Evolutionary conservation across 495 filamentous ascomycete species (phyloP).

Genomic region (Xylaria acuta): DNA sequence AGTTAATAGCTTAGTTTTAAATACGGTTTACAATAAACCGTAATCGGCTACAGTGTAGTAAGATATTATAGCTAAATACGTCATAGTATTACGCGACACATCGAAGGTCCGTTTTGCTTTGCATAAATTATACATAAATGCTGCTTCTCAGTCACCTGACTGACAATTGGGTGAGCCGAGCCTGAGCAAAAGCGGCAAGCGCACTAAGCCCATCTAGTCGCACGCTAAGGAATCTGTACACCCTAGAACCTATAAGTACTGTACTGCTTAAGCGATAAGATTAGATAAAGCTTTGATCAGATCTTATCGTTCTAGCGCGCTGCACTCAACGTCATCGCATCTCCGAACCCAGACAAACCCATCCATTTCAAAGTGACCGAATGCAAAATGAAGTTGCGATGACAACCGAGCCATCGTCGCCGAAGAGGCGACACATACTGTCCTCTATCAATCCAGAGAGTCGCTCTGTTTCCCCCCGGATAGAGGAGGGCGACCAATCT

Average conservation of each 20-base stretch:
- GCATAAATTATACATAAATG: no score
- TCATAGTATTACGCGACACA: no score
- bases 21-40: no score
- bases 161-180: no score
- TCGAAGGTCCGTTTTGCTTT: no score
- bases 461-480: constrained; percentile 30
- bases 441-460: constrained; percentile 50
- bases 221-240: not conserved
- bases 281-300: not conserved
- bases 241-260: no score
- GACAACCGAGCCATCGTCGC: constrained; percentile 47
- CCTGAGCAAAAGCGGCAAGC: no score
- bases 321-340: constrained; percentile 25
- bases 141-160: no score
- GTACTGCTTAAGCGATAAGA: constrained; percentile 3
- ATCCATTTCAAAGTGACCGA: not conserved
- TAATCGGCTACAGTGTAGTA: no score
- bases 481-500: constrained; percentile 12
- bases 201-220: no score
- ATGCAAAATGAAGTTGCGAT: constrained; percentile 36
- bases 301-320: constrained; percentile 9
- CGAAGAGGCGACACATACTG: constrained; percentile 53
- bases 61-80: not conserved
- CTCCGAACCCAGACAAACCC: not conserved
- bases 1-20: no score